Evolutionary conservation across 805 yeast species (phyloP).

Genomic region (Tetrapisispora iriomotensis): DNA sequence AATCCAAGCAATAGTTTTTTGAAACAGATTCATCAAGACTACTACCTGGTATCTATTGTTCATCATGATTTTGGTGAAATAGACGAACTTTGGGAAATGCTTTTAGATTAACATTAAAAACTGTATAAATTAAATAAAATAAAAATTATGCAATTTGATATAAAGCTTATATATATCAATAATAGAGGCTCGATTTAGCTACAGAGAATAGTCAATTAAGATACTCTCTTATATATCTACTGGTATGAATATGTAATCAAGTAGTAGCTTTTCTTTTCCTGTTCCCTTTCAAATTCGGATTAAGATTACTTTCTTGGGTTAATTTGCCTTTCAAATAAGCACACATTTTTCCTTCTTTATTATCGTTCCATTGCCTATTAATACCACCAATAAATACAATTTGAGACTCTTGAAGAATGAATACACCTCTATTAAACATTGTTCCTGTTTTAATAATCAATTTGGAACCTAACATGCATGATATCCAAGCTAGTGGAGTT

Average conservation of each 20-base stretch:
- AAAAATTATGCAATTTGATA: background rate
- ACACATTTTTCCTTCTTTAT: slow-evolving; percentile 26
- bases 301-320: slow-evolving; percentile 2
- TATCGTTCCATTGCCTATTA: slow-evolving; percentile 32
- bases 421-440: slow-evolving; percentile 37
- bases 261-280: slow-evolving; percentile 14
- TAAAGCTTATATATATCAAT: background rate
- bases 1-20: slow-evolving; percentile 51
- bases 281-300: background rate
- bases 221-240: background rate
- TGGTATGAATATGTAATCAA: too few species aligned
- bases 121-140: background rate
- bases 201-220: too few species aligned
- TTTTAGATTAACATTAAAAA: slow-evolving; percentile 25
- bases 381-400: slow-evolving; percentile 33
- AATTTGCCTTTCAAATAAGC: slow-evolving; percentile 24
- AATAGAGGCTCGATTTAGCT: background rate
- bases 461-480: slow-evolving; percentile 50
- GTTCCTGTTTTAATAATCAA: slow-evolving; percentile 43
- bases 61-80: slow-evolving; percentile 75
- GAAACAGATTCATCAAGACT: slow-evolving; percentile 48
- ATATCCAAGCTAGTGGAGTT: slow-evolving; percentile 39
- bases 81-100: slow-evolving; percentile 64
- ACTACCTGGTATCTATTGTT: slow-evolving; percentile 72
- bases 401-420: slow-evolving; percentile 24